Evolutionary conservation across 2,329 filamentous ascomycete species (phyloP).

Genomic region (Cryphonectria japonica): DNA sequence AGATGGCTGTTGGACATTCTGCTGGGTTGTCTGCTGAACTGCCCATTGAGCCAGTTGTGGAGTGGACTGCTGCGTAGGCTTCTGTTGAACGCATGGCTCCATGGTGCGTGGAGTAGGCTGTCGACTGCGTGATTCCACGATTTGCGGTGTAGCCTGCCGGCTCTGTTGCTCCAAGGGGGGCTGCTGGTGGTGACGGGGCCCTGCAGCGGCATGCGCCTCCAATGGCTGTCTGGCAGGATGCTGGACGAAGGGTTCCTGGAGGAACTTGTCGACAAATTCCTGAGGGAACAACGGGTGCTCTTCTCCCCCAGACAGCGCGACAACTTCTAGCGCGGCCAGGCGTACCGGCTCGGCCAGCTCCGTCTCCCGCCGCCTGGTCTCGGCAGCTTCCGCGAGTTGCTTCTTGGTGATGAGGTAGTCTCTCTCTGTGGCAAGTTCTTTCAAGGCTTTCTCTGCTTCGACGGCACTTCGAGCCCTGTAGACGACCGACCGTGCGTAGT

Average conservation of each 20-base stretch:
- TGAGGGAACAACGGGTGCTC: background rate
- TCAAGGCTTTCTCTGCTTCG: background rate
- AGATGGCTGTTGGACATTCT: background rate
- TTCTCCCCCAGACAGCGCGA: background rate
- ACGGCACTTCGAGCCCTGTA: background rate
- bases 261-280: background rate
- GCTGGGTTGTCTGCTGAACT: too few relatives aligned
- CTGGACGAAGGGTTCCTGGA: background rate
- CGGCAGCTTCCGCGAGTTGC: too few relatives aligned
- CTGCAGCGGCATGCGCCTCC: too few relatives aligned
- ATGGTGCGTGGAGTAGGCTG: background rate
- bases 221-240: background rate
- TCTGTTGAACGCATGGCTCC: too few relatives aligned
- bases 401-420: background rate
- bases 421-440: too few relatives aligned
- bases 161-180: background rate
- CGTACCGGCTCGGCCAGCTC: background rate
- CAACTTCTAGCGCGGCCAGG: background rate
- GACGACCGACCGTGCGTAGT: background rate
- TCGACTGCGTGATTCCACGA: background rate
- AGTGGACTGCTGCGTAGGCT: too few relatives aligned
- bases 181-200: too few relatives aligned
- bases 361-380: too few relatives aligned
- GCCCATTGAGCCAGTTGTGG: too few relatives aligned
- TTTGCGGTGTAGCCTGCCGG: background rate